Conservation (phyloP, 257 asterid species). For the Fraxinus pennsylvanica region DNA sequence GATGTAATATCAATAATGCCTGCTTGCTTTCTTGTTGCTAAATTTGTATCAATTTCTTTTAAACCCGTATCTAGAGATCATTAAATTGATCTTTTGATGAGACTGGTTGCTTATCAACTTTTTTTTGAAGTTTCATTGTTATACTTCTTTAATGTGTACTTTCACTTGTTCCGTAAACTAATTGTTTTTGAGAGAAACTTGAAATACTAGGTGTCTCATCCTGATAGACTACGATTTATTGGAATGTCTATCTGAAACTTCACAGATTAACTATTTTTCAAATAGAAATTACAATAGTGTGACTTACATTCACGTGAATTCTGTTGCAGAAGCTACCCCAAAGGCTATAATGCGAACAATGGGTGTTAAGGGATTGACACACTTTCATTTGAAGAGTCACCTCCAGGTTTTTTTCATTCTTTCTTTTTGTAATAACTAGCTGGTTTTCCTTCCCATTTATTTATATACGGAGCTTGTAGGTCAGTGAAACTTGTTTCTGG, state of each 20-base stretch:
- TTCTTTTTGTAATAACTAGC: background rate
- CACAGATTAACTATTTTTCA: background rate
- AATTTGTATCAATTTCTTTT: background rate
- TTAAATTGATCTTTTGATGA: background rate
- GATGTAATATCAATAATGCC: background rate
- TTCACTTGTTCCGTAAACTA: background rate
- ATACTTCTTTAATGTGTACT: no score
- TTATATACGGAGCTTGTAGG: slow-evolving; percentile 10
- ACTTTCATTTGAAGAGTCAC: slow-evolving; percentile 84
- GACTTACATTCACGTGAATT: slow-evolving; percentile 10
- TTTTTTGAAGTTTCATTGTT: background rate
- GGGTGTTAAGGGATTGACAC: slow-evolving; percentile 89
- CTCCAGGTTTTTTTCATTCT: slow-evolving; percentile 54
- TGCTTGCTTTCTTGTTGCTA: background rate
- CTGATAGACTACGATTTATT: background rate
- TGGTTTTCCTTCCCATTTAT: slow-evolving; percentile 1
- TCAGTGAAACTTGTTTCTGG: background rate
- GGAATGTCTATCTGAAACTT: slow-evolving; percentile 20
- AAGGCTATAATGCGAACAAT: slow-evolving; percentile 84
- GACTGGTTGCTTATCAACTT: background rate
- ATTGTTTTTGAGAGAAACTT: background rate
- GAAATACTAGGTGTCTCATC: background rate
- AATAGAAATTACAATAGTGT: background rate
- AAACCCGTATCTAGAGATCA: background rate
- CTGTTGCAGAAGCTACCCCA: slow-evolving; percentile 87